Base-by-base conservation (phyloP, 2,329 filamentous ascomycete species). In the Stagonosporopsis tanaceti region DNA sequence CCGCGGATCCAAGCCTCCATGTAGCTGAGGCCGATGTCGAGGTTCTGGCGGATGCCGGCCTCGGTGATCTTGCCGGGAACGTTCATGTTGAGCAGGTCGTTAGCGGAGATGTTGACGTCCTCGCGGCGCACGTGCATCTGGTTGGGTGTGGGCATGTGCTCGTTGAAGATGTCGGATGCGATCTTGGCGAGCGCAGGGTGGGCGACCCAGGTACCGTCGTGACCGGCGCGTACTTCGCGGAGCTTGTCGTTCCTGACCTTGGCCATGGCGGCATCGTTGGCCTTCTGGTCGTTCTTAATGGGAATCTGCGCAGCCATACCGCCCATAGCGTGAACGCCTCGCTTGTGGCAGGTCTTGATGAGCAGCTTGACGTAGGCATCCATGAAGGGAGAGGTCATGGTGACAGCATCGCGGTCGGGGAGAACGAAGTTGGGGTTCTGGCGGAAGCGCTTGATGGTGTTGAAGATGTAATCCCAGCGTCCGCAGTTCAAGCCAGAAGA, bases 381-480 rank as follows among this genome's bases (percentile, higher is more conserved):
- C 95, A 99, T 98, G 81, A 99, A 99, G 12, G 95, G 95, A 1
- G 94, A 90, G 12, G 93, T 98, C 95, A 99, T 98, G 68, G 95
- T 99, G 53, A 99, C 92, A 60, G 87, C 85, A 53, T 89, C 89
- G 61, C 95, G 91, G 78, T 99, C 94, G 27, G 95, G 95, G 20
- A 99, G 89, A 55, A 98, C 88, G 76, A 98, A 98, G 81, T 89
- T 89, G 71, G 91, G 84, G 83, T 97, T 95, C 73, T 97, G 88
- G 76, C 95, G 92, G 90, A 98, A 97, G 80, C 96, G 97, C 87
- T 99, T 99, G 84, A 99, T 98, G 75, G 94, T 92, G 78, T 90
- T 95, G 85, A 99, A 99, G 81, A 99, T 98, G 85, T 99, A 99
- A 77, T 99, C 95, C 95, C 95, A 99, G 68, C 95, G 90, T 64